Evolutionary conservation across 805 yeast genomes (phyloP).

Genomic region (Saccharomycopsis microspora): DNA sequence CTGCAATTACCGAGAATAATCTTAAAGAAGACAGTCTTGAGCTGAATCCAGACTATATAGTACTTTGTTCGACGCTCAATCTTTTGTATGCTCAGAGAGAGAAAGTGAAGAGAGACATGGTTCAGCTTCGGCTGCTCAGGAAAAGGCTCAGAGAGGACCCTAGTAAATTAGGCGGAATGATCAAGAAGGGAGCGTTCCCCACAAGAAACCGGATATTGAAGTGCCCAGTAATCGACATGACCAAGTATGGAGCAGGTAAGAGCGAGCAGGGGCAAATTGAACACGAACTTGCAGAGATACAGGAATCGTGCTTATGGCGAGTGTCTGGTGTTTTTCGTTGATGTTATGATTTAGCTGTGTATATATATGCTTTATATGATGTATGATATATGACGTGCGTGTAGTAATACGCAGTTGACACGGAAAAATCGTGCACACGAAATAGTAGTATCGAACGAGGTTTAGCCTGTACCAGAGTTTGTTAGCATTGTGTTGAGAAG

Average conservation of each 20-base stretch:
- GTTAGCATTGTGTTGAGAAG: too few relatives aligned
- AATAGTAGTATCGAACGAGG: too few relatives aligned
- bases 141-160: conserved; percentile 8
- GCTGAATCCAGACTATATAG: conserved; percentile 13
- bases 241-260: conserved; percentile 13
- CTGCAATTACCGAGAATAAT: too few relatives aligned
- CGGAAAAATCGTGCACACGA: too few relatives aligned
- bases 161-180: not conserved
- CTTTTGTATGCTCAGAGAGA: conserved; percentile 10
- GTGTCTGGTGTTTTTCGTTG: conserved; percentile 4
- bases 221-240: conserved; percentile 14
- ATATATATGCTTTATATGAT: not conserved
- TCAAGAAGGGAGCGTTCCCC: conserved; percentile 1
- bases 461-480: too few relatives aligned
- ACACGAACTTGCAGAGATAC: not conserved
- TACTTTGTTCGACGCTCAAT: conserved; percentile 13
- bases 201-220: conserved; percentile 11
- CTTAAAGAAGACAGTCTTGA: not conserved
- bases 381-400: too few relatives aligned
- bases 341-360: not conserved
- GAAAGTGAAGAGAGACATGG: conserved; percentile 11
- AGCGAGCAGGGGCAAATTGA: conserved; percentile 1
- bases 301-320: not conserved
- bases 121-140: conserved; percentile 7
- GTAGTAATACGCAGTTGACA: too few relatives aligned